Evolutionary conservation across 176 grass and related monocot species (phyloP).

Genomic region (Themeda triandra): DNA sequence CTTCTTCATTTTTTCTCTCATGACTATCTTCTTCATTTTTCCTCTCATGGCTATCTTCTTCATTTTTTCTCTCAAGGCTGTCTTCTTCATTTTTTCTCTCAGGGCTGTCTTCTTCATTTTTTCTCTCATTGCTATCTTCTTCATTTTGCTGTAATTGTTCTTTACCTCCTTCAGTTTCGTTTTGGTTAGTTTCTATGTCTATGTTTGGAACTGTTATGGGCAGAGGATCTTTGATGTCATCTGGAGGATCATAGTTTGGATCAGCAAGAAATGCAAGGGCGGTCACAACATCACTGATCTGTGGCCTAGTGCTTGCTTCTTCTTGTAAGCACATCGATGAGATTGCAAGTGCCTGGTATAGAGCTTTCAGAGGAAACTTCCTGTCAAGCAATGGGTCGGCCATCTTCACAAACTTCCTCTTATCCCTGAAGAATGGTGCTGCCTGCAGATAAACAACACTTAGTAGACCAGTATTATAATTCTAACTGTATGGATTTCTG

Average conservation of each 20-base stretch:
- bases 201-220: conserved; percentile 34
- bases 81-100: too few relatives aligned
- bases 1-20: neutral
- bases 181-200: conserved; percentile 8
- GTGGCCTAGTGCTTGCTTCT: conserved; percentile 65
- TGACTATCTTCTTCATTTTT: conserved; percentile 11
- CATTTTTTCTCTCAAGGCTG: too few relatives aligned
- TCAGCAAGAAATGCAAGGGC: conserved; percentile 65
- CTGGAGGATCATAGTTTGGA: conserved; percentile 58
- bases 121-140: neutral
- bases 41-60: neutral
- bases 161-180: conserved; percentile 8
- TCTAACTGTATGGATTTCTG: conserved; percentile 2
- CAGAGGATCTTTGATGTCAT: conserved; percentile 44
- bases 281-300: conserved; percentile 80
- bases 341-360: conserved; percentile 87
- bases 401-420: conserved; percentile 67
- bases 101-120: neutral
- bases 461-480: conserved; percentile 21
- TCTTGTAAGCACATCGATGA: conserved; percentile 90
- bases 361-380: conserved; percentile 65
- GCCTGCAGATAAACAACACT: conserved; percentile 44
- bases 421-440: conserved; percentile 75
- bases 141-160: neutral
- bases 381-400: conserved; percentile 66